Conservation (phyloP, 345 rosid species). For the Raphanus raphanistrum region DNA sequence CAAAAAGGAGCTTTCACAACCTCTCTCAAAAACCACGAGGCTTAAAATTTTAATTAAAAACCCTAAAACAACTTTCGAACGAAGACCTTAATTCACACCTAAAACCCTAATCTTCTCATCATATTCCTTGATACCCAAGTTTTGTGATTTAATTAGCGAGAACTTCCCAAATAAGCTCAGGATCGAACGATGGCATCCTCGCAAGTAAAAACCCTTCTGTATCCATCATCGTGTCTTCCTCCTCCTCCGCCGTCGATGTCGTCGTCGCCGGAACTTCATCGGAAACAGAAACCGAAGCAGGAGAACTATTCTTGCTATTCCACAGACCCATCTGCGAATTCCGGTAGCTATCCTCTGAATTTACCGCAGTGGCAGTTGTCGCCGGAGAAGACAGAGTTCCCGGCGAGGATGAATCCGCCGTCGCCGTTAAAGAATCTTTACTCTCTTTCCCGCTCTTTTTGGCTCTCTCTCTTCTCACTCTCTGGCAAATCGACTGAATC, state of each 20-base stretch:
- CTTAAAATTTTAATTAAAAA: not conserved
- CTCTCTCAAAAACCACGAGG: conserved; percentile 41
- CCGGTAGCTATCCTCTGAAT: conserved; percentile 46
- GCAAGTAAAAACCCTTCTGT: conserved; percentile 64
- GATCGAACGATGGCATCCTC: conserved; percentile 87
- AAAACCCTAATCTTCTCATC: conserved; percentile 12
- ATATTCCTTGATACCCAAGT: not conserved
- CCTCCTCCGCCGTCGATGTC: conserved; percentile 27
- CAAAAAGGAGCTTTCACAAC: conserved; percentile 34
- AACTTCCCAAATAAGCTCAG: conserved; percentile 90
- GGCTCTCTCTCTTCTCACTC: conserved; percentile 60
- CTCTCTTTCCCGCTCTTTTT: conserved; percentile 52
- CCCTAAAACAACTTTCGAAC: not conserved
- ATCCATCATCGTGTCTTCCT: conserved; percentile 40
- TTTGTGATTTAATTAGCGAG: conserved; percentile 58
- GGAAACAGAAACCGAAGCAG: conserved; percentile 44
- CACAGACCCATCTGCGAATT: conserved; percentile 48
- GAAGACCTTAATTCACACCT: conserved; percentile 21
- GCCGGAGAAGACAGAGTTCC: conserved; percentile 37
- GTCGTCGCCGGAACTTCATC: conserved; percentile 37
- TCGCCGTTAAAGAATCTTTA: conserved; percentile 24
- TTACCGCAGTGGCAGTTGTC: conserved; percentile 11
- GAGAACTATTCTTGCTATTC: conserved; percentile 50
- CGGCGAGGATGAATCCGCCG: conserved; percentile 43
- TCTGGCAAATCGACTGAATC: conserved; percentile 87